Conservation (phyloP, 2,329 filamentous ascomycete genomes). For the Fusarium redolens region DNA sequence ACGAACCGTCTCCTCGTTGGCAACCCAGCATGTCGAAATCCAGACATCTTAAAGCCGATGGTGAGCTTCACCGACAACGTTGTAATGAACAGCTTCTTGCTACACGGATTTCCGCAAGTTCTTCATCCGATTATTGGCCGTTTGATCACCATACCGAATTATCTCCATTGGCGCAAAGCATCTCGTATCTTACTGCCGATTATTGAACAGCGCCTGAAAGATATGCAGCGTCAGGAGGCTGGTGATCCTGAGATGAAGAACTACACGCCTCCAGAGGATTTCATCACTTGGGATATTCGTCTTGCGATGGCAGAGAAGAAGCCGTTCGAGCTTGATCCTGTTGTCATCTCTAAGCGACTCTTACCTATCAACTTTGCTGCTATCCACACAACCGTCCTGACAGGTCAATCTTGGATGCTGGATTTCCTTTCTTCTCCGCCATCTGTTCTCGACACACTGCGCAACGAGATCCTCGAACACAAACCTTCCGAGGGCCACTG, state of each 20-base stretch:
- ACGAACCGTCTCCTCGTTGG: conserved; percentile 59
- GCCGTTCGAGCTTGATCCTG: conserved; percentile 57
- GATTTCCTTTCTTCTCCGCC: conserved; percentile 58
- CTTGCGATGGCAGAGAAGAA: conserved; percentile 59
- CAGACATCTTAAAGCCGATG: conserved; percentile 59
- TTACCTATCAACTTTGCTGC: conserved; percentile 69
- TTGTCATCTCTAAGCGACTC: conserved; percentile 61
- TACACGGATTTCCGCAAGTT: conserved; percentile 59
- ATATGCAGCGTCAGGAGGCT: conserved; percentile 56
- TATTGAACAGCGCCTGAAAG: conserved; percentile 61
- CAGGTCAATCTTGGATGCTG: conserved; percentile 59
- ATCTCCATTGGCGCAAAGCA: conserved; percentile 59
- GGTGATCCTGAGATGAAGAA: conserved; percentile 54
- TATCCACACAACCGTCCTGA: conserved; percentile 68
- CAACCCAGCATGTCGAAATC: conserved; percentile 53
- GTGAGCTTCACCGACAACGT: conserved; percentile 63
- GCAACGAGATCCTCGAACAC: conserved; percentile 54
- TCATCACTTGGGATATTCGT: conserved; percentile 67
- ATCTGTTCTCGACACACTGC: conserved; percentile 52
- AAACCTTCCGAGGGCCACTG: conserved; percentile 52
- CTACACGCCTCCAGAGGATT: conserved; percentile 64
- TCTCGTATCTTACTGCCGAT: conserved; percentile 57
- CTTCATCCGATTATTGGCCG: conserved; percentile 62
- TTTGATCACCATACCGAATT: conserved; percentile 58
- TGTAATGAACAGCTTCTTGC: conserved; percentile 56